Conservation (phyloP, 352 stramenopile genomes). For the Hyaloperonospora arabidopsidis region DNA sequence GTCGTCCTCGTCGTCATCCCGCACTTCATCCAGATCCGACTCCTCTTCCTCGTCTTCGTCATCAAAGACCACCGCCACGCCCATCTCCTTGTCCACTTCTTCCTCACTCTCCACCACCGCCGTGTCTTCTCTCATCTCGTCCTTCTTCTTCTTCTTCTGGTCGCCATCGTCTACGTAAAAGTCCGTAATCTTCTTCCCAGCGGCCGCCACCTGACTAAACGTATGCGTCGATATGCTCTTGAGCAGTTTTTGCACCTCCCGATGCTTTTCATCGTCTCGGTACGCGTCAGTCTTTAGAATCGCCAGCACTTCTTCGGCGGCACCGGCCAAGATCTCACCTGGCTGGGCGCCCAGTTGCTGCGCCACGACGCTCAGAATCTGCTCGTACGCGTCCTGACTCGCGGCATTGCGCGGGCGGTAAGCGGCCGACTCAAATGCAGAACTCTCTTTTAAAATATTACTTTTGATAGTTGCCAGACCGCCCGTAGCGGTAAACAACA, state of each 20-base stretch:
- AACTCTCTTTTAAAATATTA: conserved; percentile 68
- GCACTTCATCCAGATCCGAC: conserved; percentile 89
- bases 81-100: conserved; percentile 96
- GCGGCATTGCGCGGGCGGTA: conserved; percentile 86
- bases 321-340: conserved; percentile 86
- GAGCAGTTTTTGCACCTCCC: conserved; percentile 81
- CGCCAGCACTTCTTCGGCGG: conserved; percentile 87
- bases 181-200: conserved; percentile 85
- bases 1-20: conserved; percentile 48
- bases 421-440: conserved; percentile 60
- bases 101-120: conserved; percentile 17
- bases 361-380: conserved; percentile 77
- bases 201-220: conserved; percentile 80
- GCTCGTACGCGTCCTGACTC: conserved; percentile 85
- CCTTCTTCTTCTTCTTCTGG: conserved; percentile 18
- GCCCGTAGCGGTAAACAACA: conserved; percentile 50
- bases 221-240: conserved; percentile 61
- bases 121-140: conserved; percentile 14
- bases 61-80: conserved; percentile 97
- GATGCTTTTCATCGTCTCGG: conserved; percentile 75
- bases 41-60: conserved; percentile 94
- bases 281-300: conserved; percentile 90
- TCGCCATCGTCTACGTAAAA: conserved; percentile 43
- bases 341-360: conserved; percentile 80
- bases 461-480: conserved; percentile 34